Percentiles rank a stretch among this genome's conserved stretches.
These are phyloP conservation scores for Clohesyomyces aquaticus DNA, from an alignment of 495 filamentous ascomycete species.

Conservation along the genomic window DNA sequence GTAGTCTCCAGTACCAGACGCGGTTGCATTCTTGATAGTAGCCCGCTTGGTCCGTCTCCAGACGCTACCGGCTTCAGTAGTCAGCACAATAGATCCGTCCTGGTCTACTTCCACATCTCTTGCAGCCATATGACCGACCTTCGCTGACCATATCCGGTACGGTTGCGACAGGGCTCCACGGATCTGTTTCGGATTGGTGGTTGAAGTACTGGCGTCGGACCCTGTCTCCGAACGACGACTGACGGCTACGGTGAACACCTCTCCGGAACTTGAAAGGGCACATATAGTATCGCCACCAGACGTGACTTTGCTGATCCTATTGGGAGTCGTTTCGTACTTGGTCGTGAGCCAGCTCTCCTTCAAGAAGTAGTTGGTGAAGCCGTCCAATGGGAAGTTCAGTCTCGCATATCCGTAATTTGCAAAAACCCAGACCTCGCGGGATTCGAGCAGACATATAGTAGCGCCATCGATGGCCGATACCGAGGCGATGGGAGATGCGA, in stretches of 20 bases:
- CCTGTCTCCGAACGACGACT: slow-evolving; percentile 65
- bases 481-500: slow-evolving; percentile 73
- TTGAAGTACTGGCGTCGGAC: slow-evolving; percentile 63
- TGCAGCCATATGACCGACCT: slow-evolving; percentile 81
- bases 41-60: slow-evolving; percentile 83
- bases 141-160: slow-evolving; percentile 78
- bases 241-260: slow-evolving; percentile 80
- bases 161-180: slow-evolving; percentile 74
- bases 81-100: slow-evolving; percentile 93
- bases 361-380: slow-evolving; percentile 68
- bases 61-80: slow-evolving; percentile 86
- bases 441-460: slow-evolving; percentile 81
- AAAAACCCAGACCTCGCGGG: slow-evolving; percentile 88
- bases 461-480: slow-evolving; percentile 90
- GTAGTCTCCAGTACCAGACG: slow-evolving; percentile 53
- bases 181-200: slow-evolving; percentile 87
- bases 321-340: slow-evolving; percentile 65
- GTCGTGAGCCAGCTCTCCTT: slow-evolving; percentile 67
- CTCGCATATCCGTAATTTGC: slow-evolving; percentile 91
- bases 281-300: slow-evolving; percentile 89
- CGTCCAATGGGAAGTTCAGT: slow-evolving; percentile 76
- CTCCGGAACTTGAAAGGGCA: slow-evolving; percentile 78
- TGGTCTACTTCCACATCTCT: slow-evolving; percentile 86
- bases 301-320: slow-evolving; percentile 72
- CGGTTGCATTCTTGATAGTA: slow-evolving; percentile 73